Evolutionary conservation across 306 rosid genomes (phyloP).

Genomic region (Prunus kanzakura): DNA sequence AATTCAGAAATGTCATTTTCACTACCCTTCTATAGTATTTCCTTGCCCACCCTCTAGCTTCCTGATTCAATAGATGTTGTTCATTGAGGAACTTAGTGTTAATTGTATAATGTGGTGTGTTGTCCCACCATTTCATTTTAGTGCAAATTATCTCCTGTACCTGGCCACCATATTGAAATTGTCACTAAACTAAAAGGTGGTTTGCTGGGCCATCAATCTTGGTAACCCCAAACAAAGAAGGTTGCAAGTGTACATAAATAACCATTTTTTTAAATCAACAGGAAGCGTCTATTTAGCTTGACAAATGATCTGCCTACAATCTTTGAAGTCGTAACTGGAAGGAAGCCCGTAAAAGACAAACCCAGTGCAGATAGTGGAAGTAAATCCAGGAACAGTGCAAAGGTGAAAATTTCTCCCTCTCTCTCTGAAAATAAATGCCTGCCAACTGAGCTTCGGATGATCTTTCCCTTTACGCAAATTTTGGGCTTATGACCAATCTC

Average conservation of each 20-base stretch:
- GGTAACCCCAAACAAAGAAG: not conserved
- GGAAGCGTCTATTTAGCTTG: slow-evolving; percentile 57
- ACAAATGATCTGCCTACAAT: slow-evolving; percentile 59
- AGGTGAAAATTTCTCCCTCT: slow-evolving; percentile 34
- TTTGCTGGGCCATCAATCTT: not conserved
- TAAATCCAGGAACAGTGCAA: slow-evolving; percentile 50
- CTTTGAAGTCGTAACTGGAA: slow-evolving; percentile 56
- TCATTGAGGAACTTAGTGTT: not conserved
- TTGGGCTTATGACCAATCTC: slow-evolving; percentile 9
- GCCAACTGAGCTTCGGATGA: not conserved
- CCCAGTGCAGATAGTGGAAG: slow-evolving; percentile 52
- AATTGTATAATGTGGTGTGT: not conserved
- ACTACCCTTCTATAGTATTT: not conserved
- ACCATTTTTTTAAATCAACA: slow-evolving; percentile 17
- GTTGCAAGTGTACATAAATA: not conserved
- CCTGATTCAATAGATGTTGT: not conserved
- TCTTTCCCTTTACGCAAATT: not conserved
- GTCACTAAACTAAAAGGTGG: not conserved
- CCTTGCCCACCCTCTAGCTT: not conserved
- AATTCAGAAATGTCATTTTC: not conserved
- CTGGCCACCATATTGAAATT: not conserved
- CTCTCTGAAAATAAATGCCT: not conserved
- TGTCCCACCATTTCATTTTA: not conserved
- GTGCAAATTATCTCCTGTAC: not conserved
- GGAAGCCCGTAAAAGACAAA: slow-evolving; percentile 48